These are phyloP conservation scores for Sporothrix luriei DNA, from an alignment of 2,329 filamentous ascomycete genomes.

Conservation along the genomic window DNA sequence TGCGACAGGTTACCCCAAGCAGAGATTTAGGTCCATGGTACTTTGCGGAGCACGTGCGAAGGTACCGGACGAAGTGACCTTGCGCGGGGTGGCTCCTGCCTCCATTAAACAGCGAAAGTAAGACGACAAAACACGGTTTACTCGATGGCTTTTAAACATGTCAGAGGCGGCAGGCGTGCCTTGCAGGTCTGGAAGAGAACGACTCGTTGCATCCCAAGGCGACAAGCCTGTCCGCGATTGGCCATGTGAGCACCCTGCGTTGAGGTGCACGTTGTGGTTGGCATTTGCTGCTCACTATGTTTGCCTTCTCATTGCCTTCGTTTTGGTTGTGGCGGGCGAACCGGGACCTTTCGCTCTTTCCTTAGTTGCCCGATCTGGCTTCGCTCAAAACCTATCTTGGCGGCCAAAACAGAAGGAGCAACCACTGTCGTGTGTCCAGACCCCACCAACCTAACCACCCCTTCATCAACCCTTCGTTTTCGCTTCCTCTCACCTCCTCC, in stretches of 20 bases:
- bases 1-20: constrained; percentile 5
- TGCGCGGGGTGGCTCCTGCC: constrained; percentile 1
- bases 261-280: neutral
- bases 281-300: neutral
- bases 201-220: constrained; percentile 1
- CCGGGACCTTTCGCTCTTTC: constrained; percentile 27
- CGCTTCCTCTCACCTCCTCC: neutral
- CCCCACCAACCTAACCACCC: constrained; percentile 26
- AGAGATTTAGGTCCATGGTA: constrained; percentile 19
- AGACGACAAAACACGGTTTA: neutral
- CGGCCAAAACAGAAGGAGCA: constrained; percentile 3
- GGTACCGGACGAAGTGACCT: constrained; percentile 24
- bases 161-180: constrained; percentile 22
- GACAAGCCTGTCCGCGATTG: constrained; percentile 12
- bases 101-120: constrained; percentile 4
- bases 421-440: constrained; percentile 28
- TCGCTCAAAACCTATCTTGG: neutral
- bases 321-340: constrained; percentile 6
- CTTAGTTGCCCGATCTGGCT: constrained; percentile 2
- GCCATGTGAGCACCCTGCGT: constrained; percentile 23
- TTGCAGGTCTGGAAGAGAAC: constrained; percentile 30
- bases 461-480: neutral
- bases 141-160: neutral
- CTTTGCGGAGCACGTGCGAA: constrained; percentile 30
- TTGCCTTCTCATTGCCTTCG: too few species aligned